A percentile compares a stretch with the other conserved stretches of the same genome.
Evolutionary conservation across 805 yeast genomes (phyloP).

Genomic region (Brettanomyces sp.): DNA sequence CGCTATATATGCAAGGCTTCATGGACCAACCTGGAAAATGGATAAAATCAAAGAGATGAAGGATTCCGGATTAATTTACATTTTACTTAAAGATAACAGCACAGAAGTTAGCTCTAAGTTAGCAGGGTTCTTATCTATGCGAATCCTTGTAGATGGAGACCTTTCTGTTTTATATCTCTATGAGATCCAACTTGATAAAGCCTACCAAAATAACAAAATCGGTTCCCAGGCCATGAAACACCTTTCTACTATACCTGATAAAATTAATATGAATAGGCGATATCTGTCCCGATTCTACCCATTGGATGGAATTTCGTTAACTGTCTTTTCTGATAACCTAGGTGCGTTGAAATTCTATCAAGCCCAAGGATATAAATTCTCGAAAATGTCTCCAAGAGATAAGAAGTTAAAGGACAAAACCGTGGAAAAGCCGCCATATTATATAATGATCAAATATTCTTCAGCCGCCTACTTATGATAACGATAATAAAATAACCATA

Average conservation of each 20-base stretch:
- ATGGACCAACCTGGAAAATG: conserved; percentile 32
- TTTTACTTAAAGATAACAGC: conserved; percentile 19
- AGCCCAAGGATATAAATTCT: conserved; percentile 27
- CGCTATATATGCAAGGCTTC: conserved; percentile 12
- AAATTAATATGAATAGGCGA: conserved; percentile 4
- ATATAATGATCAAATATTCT: conserved; percentile 21
- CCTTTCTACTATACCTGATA: conserved; percentile 26
- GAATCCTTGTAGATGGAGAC: conserved; percentile 32
- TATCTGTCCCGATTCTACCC: conserved; percentile 3
- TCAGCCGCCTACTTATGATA: no score
- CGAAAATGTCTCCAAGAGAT: conserved; percentile 38
- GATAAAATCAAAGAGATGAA: conserved; percentile 36
- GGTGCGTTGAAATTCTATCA: conserved; percentile 36
- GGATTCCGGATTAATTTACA: conserved; percentile 38
- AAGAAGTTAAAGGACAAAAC: conserved; percentile 30
- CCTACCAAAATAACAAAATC: conserved; percentile 24
- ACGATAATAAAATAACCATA: no score
- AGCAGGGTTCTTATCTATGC: conserved; percentile 38
- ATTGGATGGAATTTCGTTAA: conserved; percentile 29
- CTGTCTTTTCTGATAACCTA: conserved; percentile 41
- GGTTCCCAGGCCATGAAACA: conserved; percentile 32
- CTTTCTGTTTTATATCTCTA: conserved; percentile 39
- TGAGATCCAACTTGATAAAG: conserved; percentile 41
- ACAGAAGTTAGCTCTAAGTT: conserved; percentile 7
- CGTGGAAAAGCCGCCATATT: conserved; percentile 33